Evolutionary conservation across 2,329 filamentous ascomycete genomes (phyloP), one percentile per base, ranked within the genome.

Genomic region (Beauveria medogensis): DNA sequence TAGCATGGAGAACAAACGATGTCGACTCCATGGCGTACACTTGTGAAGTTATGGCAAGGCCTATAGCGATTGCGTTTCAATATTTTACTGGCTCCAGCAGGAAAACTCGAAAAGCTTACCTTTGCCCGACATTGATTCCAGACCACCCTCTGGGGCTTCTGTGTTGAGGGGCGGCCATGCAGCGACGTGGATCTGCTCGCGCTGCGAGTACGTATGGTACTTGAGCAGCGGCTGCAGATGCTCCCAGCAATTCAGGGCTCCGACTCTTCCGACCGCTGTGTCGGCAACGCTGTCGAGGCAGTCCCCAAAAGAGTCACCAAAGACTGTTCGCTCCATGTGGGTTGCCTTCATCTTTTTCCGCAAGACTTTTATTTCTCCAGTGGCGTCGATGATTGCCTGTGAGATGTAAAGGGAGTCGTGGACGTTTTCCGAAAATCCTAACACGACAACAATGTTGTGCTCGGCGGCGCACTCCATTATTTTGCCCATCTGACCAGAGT

Each of bases 341-440:
- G 81, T 83, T 2, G 81, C 77, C 67, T 79, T 80, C 64, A 84
- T 80, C 72, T 85, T 84, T 63, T 81, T 77, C n/a, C 82, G 77
- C 65, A 80, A 76, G 70, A 82, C 81, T 63, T 80, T 71, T 59
- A 84, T 70, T 34, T 76, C 71, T 2, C 81, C 80, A 5, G 72
- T 71, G 0, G 78, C 73, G 47, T 75, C 75, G 62, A 84, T 84
- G 63, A 83, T 72, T 3, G 79, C 74, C 67, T 84, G 81, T 0
- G 80, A 73, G 34, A 79, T 80, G 70, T 82, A 83, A 6, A 83
- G 72, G 40, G 76, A 81, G 64, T 78, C 75, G 46, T 79, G 70
- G 63, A 81, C 78, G 37, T 80, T 70, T 67, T 83, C 81, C 3
- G 79, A 80, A 70, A 81, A 83, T 20, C 81, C 81, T 51, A 83